Base-by-base conservation (phyloP, 805 yeast species). In the Kodamaea nitidulidarum region DNA sequence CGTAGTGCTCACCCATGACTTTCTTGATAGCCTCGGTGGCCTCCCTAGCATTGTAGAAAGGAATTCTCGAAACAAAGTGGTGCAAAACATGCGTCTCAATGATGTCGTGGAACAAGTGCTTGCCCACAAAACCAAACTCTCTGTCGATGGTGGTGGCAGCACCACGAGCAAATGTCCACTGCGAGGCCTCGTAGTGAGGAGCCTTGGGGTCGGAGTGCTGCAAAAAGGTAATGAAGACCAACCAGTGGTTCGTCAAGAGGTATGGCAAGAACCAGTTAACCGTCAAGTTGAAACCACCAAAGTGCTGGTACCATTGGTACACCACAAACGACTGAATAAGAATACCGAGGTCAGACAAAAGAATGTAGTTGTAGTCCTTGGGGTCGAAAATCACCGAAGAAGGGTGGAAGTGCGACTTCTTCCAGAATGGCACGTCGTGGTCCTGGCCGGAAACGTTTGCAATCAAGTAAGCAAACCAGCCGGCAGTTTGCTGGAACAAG, bases 71-170 rank as follows among this genome's bases (percentile, higher is more conserved):
- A 47, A 77, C 80, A 61, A 76, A 87, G 66, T 86, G 95, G 67
- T 86, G 95, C 53, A 83, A 73, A 39, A 87, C 95, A 59, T 86
- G 95, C 38, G 95, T 87, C 67, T 86, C 95, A 56, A 86, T 85
- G 56, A 86, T 86, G 60, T 84, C 95, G 63, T 86, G 95, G 79
- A 86, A 82, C 54, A 84, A 68, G 72, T 76, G 76, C 57, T 76
- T 70, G 42, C 95, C 95, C 46, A 83, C 70, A 58, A 85, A 81
- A 21, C 91, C 90, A 57, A 84, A 83, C 56, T 84, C 80, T 56
- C 95, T 73, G 63, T 86, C 95, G 46, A 87, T 80, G 41, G 95
- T 86, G 44, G 91, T 85, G 40, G 93, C 90, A 21, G 95, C 95
- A 49, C 95, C 95, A 56, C 90, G 76, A 36, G 90, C 88, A 59